Evolutionary conservation across 768 basidiomycete species (phyloP), one percentile per base, ranked within the genome.

Genomic region (Calocybe indica): DNA sequence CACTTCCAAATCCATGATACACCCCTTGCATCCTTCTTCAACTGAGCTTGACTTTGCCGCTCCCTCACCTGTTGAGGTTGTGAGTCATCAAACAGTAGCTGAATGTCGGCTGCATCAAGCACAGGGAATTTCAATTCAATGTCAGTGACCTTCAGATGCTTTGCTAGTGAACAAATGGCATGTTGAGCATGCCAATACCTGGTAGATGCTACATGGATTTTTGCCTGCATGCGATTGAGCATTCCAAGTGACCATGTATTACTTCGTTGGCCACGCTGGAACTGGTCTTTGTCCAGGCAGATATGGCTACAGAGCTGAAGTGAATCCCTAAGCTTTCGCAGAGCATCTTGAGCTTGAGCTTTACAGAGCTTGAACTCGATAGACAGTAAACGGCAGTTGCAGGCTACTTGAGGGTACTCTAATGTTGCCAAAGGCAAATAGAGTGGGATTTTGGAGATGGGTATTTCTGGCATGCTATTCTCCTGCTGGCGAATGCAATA

Each of bases 261-360:
- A 8, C 29, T 5, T 6, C 49, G 31, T 28, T 55, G 52, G 32
- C 57, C 56, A 3, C 40, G 37, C 15, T 53, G 40, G 39, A 50
- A 50, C 11, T 39, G 22, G 11, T 50, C 43, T 31, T 58, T 58
- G 46, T 51, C 51, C 5, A 32, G 15, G 36, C 52, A 47, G n/a
- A 56, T 22, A 35, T 52, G 42, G 7, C 41, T 5, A 11, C 45
- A 38, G 1, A 56, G 43, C 6, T 40, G 40, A 10, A 58, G 47
- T 15, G 28, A 22, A n/a, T 47, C 39, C 13, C 53, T 48, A 28
- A 57, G 35, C 11, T 47, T 39, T 12, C 40, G 7, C 5, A 58
- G 46, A 0, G 55, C 30, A 12, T 55, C 50, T 7, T 53, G 40
- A 13, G 54, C 54, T 35, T 55, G 48, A 7, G 51, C 47, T 22